Percentiles rank a stretch among this genome's conserved stretches.
Conservation (phyloP, 345 rosid species). For the Chamaenerion angustifolium region DNA sequence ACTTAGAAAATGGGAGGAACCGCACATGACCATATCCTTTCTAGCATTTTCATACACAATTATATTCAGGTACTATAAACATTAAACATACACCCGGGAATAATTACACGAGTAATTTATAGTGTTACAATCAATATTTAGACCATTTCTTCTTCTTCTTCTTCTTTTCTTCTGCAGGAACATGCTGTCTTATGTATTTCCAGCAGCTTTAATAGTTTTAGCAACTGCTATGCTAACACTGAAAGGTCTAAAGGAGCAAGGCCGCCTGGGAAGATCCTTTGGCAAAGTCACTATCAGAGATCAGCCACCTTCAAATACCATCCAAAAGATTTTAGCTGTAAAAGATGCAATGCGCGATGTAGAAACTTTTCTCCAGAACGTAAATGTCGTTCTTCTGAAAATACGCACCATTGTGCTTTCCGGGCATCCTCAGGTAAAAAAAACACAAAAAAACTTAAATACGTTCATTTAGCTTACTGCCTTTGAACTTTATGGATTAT, state of each 20-base stretch:
- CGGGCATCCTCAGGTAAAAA: slow-evolving; percentile 87
- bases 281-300: slow-evolving; percentile 74
- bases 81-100: neutral
- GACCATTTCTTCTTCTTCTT: neutral
- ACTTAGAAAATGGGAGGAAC: slow-evolving; percentile 85
- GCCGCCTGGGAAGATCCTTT: slow-evolving; percentile 82
- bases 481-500: no score
- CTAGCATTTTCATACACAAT: slow-evolving; percentile 53
- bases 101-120: no score
- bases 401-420: slow-evolving; percentile 63
- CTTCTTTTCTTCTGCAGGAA: slow-evolving; percentile 31
- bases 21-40: slow-evolving; percentile 63
- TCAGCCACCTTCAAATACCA: slow-evolving; percentile 96
- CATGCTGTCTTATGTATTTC: slow-evolving; percentile 57
- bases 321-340: slow-evolving; percentile 78
- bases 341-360: slow-evolving; percentile 87
- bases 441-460: neutral
- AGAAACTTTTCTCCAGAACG: slow-evolving; percentile 70
- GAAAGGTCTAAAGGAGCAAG: slow-evolving; percentile 82
- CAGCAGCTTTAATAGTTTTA: slow-evolving; percentile 41
- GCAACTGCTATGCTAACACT: slow-evolving; percentile 71
- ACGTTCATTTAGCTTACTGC: no score
- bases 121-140: neutral
- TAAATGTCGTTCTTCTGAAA: slow-evolving; percentile 71
- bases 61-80: slow-evolving; percentile 51